Evolutionary conservation across 2,329 filamentous ascomycete genomes (phyloP), one percentile per base, ranked within the genome.

Genomic region (Aspergillus cejpii): DNA sequence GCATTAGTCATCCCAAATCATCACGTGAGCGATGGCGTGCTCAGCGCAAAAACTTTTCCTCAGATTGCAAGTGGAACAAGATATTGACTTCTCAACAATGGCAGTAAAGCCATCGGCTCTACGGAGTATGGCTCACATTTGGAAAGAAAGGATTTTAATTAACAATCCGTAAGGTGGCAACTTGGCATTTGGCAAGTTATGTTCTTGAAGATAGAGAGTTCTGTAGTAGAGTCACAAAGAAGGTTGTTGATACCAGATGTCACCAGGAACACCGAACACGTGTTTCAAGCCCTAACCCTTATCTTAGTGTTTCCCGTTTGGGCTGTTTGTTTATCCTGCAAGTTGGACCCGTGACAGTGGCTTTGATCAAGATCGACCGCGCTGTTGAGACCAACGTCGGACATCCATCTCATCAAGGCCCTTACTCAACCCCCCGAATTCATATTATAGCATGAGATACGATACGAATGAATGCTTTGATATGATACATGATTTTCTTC

Each of bases 281-380:
- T 63, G 57, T 17, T 17, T 2, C 8, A 2, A 49, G 43, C 52
- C 47, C 48, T 54, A 61, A 49, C 56, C 54, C 61, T 66, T 66
- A 66, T 66, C 63, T 43, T 14, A 38, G 41, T 50, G 54, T 36
- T 57, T 59, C 65, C 64, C 49, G 56, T 65, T 64, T 61, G 59
- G 60, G 61, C 53, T 63, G 60, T 65, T 67, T 67, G 64, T 65
- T 68, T 67, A 66, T 56, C 44, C 51, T 41, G 37, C 38, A 37
- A 24, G 19, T 23, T 6, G 28, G 6, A 44, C 53, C 54, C 56
- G 53, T 58, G 50, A 58, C 55, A 49, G 49, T 33, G 44, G 12
- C 23, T 11, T 39, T 21, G 15, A 14, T 44, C 45, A 45, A 45
- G 43, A 52, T 47, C 39, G 37, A 47, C 43, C 36, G 27, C 17